Evolutionary conservation across 2,329 filamentous ascomycete genomes (phyloP), one percentile per base, ranked within the genome.

Genomic region (Fusarium tuaranense): DNA sequence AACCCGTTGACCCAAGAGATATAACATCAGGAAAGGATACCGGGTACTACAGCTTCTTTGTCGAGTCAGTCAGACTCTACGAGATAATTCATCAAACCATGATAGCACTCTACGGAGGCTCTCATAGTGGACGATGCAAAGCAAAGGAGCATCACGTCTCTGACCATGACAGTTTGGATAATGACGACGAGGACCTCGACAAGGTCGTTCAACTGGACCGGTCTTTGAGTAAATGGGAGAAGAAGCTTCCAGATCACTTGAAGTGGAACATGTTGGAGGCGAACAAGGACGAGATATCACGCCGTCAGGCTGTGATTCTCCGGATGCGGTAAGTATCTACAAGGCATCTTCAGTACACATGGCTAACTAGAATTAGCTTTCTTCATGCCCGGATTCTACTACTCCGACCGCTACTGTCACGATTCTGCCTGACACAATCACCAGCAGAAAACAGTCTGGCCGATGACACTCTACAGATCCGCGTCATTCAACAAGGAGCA

Each of bases 11-110:
- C 25, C 9, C 6, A 3, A 36, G n/a, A 6, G 41, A 34, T 2
- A 16, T 51, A 2, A 27, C 4, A 39, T 41, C 30, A 8, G 61
- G 25, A n/a, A 34, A 27, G 64, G 68, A 58, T 1, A 13, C 44
- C 20, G 63, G 68, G 2, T 74, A 78, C 7, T 75, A 73, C 4
- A 71, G 80, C 9, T 84, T 84, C 65, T 83, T 83, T 30, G 79
- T 82, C 8, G 79, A 82, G 44, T 82, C 82, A 1, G 76, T 83
- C 5, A 78, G 81, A 38, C 71, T 84, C 0, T 84, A 84, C n/a
- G 82, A 84, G 38, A 82, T 84, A 16, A 83, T 81, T 7, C 79
- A 83, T 12, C 77, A 78, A 12, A 79, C 78, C 0, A 81, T 82
- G 41, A 68, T 78, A 6, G 78, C 75, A 0, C 76, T 83, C 3